A percentile compares a stretch with the other conserved stretches of the same genome.
Conservation (phyloP, 495 filamentous ascomycete species). For the Diplogelasinospora grovesii region DNA sequence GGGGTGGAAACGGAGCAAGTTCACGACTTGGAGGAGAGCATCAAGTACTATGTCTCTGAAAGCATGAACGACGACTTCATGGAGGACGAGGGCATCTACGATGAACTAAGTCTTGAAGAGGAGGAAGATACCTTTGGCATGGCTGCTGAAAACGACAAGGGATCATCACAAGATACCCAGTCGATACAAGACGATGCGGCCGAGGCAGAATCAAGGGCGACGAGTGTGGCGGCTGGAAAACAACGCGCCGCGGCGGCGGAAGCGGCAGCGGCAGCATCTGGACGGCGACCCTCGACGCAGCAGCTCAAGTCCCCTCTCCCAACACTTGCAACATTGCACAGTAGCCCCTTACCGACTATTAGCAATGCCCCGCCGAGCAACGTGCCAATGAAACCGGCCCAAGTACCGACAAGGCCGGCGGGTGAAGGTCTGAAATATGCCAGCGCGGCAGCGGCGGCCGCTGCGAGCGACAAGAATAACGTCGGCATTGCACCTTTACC, state of each 20-base stretch:
- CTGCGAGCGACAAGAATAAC: constrained; percentile 89
- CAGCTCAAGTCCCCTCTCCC: constrained; percentile 93
- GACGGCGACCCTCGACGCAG: constrained; percentile 78
- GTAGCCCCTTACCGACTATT: constrained; percentile 50
- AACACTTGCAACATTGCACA: constrained; percentile 78
- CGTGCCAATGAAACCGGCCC: constrained; percentile 79
- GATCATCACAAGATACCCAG: constrained; percentile 91
- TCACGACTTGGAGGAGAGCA: constrained; percentile 78
- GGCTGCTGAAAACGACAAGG: constrained; percentile 70
- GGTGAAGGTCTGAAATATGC: constrained; percentile 94
- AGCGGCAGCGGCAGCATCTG: constrained; percentile 40
- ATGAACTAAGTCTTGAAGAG: constrained; percentile 85
- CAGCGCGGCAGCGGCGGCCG: constrained; percentile 90
- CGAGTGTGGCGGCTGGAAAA: constrained; percentile 41
- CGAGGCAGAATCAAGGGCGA: constrained; percentile 55
- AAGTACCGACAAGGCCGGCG: constrained; percentile 72
- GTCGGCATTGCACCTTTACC: constrained; percentile 91
- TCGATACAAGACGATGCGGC: constrained; percentile 79
- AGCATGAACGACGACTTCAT: constrained; percentile 81
- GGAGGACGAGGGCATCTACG: constrained; percentile 88
- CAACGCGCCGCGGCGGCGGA: constrained; percentile 46
- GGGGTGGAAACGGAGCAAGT: constrained; percentile 81
- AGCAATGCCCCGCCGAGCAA: constrained; percentile 49
- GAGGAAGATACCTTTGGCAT: constrained; percentile 84
- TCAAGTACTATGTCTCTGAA: constrained; percentile 90